Conservation (phyloP, 2,329 filamentous ascomycete species). For the Dothideomycetes sp. region DNA sequence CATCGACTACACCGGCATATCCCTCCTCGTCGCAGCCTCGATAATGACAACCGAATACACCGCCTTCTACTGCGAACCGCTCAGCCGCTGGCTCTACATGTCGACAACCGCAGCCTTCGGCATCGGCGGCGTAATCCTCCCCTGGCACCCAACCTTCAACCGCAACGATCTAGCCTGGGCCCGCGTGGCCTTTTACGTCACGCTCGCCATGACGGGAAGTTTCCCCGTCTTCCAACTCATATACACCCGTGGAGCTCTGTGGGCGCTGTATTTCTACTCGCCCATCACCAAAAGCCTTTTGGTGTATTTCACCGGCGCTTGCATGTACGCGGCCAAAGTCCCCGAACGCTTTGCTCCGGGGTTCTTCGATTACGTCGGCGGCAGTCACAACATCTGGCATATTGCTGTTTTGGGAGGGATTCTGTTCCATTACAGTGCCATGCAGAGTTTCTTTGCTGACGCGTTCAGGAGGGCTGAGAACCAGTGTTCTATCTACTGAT, state of each 20-base stretch:
- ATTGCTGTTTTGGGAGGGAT: slow-evolving; percentile 89
- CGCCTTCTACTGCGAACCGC: slow-evolving; percentile 93
- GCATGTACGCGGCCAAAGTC: slow-evolving; percentile 82
- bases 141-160: slow-evolving; percentile 96
- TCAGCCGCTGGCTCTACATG: slow-evolving; percentile 82
- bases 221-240: slow-evolving; percentile 79
- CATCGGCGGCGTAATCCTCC: slow-evolving; percentile 77
- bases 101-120: slow-evolving; percentile 70
- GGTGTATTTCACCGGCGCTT: slow-evolving; percentile 78
- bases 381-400: slow-evolving; percentile 97
- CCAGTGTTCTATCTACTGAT: slow-evolving; percentile 24
- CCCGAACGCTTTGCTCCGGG: slow-evolving; percentile 91
- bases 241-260: slow-evolving; percentile 64
- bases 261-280: slow-evolving; percentile 83
- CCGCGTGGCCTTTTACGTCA: slow-evolving; percentile 83
- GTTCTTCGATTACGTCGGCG: slow-evolving; percentile 88
- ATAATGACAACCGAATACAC: slow-evolving; percentile 99
- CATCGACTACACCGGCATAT: slow-evolving; percentile 97
- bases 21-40: slow-evolving; percentile 83
- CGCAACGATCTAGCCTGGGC: slow-evolving; percentile 84
- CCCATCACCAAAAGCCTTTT: slow-evolving; percentile 74
- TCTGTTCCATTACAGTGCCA: slow-evolving; percentile 90
- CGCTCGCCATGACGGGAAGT: slow-evolving; percentile 79
- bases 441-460: slow-evolving; percentile 82
- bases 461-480: slow-evolving; percentile 31